Percentiles rank a stretch among this genome's conserved stretches.
phyloP scores from a whole-genome alignment of 2,329 filamentous ascomycete species.

The Aspergillus bombycis region DNA sequence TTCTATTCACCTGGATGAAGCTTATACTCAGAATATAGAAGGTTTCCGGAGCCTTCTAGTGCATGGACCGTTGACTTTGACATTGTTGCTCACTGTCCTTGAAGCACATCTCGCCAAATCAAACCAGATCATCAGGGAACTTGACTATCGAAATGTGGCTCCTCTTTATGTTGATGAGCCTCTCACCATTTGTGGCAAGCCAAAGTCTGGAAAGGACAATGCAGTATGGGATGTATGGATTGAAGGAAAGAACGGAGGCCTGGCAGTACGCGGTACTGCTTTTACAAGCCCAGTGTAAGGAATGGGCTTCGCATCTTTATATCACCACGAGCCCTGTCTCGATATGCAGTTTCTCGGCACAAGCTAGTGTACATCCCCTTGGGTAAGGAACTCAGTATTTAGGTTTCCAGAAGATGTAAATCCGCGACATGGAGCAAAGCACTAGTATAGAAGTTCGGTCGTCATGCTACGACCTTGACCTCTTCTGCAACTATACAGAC shows the following conservation, averaged over 20 bases:
- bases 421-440: neutral
- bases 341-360: neutral
- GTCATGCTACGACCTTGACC: neutral
- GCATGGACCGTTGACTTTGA: conserved; percentile 81
- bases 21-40: conserved; percentile 71
- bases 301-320: neutral
- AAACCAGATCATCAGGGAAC: conserved; percentile 50
- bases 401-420: neutral
- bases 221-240: conserved; percentile 66
- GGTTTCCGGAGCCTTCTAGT: conserved; percentile 76
- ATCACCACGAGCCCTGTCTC: neutral
- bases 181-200: conserved; percentile 69
- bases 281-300: conserved; percentile 17
- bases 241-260: conserved; percentile 61
- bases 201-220: conserved; percentile 45
- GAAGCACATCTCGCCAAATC: conserved; percentile 53
- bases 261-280: conserved; percentile 65
- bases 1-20: conserved; percentile 79
- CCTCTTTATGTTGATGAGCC: conserved; percentile 77
- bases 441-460: neutral
- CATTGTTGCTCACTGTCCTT: conserved; percentile 73
- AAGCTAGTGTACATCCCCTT: neutral
- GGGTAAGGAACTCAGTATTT: neutral
- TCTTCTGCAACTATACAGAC: neutral
- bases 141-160: conserved; percentile 80